Conservation (phyloP, 1,139 yeast species). For the Taphrina deformans region DNA sequence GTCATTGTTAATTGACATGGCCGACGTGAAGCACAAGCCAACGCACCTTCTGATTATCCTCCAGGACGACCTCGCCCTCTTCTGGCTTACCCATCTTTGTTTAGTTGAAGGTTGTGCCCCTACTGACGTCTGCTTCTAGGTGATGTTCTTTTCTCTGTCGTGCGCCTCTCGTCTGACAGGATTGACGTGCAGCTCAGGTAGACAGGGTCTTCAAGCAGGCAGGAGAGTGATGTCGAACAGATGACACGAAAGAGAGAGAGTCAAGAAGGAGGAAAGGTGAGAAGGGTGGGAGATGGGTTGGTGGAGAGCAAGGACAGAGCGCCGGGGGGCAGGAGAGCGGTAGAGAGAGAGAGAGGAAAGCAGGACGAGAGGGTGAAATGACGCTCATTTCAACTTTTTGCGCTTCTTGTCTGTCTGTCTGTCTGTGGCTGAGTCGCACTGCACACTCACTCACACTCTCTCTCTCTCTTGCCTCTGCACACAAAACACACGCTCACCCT, state of each 20-base stretch:
- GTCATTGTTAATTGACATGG: not conserved
- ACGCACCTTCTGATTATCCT: conserved; percentile 29
- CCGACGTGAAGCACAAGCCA: too few relatives aligned
- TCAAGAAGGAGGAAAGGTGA: too few relatives aligned
- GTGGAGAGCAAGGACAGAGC: not conserved
- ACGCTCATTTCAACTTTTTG: not conserved
- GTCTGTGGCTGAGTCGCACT: not conserved
- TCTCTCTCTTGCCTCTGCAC: too few relatives aligned
- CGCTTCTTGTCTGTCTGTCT: not conserved
- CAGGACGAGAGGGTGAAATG: not conserved
- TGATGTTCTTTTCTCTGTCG: not conserved
- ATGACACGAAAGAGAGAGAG: too few relatives aligned
- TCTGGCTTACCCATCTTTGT: conserved; percentile 24
- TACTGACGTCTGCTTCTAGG: not conserved
- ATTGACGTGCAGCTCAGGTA: not conserved
- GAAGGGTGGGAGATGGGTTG: too few relatives aligned
- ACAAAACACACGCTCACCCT: too few relatives aligned
- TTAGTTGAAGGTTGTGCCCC: not conserved
- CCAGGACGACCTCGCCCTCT: conserved; percentile 33
- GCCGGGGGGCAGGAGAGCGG: not conserved
- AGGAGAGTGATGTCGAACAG: too few relatives aligned
- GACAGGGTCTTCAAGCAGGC: too few relatives aligned
- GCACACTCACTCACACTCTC: too few relatives aligned
- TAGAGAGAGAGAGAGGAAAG: not conserved
- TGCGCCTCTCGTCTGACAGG: not conserved